phyloP scores from a whole-genome alignment of 2,329 filamentous ascomycete genomes.

The Herpotrichia juniperi region DNA sequence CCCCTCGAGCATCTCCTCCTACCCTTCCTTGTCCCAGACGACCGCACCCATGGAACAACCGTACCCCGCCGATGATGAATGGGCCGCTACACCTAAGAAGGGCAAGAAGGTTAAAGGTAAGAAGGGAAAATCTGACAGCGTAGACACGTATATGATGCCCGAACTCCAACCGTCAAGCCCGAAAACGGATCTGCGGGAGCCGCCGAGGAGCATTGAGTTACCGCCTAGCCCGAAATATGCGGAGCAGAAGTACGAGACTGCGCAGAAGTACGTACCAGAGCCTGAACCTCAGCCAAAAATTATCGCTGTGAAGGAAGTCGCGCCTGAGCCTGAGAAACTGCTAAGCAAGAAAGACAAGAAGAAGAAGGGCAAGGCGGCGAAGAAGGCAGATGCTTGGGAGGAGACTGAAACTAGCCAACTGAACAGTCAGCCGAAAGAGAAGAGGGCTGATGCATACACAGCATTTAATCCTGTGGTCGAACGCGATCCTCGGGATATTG shows the following conservation, averaged over 20 bases:
- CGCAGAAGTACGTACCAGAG: too few relatives aligned
- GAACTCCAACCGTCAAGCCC: too few relatives aligned
- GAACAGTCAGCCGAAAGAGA: conserved; percentile 33
- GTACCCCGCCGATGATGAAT: too few relatives aligned
- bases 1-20: too few relatives aligned
- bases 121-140: conserved; percentile 28
- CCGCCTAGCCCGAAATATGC: too few relatives aligned
- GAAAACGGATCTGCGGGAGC: too few relatives aligned
- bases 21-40: too few relatives aligned
- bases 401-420: conserved; percentile 31
- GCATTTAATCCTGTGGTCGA: conserved; percentile 5
- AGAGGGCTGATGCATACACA: conserved; percentile 22
- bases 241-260: too few relatives aligned
- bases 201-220: conserved; percentile 15
- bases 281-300: conserved; percentile 10
- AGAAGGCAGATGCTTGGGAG: conserved; percentile 39
- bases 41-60: conserved; percentile 7
- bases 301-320: conserved; percentile 9
- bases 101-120: conserved; percentile 19
- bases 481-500: not conserved
- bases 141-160: too few relatives aligned
- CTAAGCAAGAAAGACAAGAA: conserved; percentile 49
- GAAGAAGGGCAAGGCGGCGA: conserved; percentile 40
- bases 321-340: conserved; percentile 29
- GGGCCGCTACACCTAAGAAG: conserved; percentile 7